A percentile compares a stretch with the other conserved stretches of the same genome.
Conservation (phyloP, 2,329 filamentous ascomycete species). For the Aaosphaeria arxii region DNA sequence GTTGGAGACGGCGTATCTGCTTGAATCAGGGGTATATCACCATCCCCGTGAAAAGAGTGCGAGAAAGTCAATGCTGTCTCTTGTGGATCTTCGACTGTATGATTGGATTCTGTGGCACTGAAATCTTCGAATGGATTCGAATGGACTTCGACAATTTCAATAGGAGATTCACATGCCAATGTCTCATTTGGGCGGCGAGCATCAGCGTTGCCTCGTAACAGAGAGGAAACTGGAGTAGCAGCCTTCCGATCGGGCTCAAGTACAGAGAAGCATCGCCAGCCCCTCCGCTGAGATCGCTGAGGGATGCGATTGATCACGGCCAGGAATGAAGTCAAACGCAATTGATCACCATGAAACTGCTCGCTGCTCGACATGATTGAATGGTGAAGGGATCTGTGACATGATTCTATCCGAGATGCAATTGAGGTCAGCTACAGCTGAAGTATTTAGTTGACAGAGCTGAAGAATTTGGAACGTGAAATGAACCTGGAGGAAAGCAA, state of each 20-base stretch:
- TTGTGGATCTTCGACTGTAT: neutral
- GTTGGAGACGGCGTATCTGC: too few species aligned
- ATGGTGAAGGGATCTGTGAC: neutral
- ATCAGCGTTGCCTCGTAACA: neutral
- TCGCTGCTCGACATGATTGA: constrained; percentile 16
- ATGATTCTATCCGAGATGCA: neutral
- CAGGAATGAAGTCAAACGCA: constrained; percentile 24
- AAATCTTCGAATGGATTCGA: neutral
- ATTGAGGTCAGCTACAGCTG: neutral
- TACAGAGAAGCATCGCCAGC: constrained; percentile 1
- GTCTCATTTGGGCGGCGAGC: neutral
- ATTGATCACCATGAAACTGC: constrained; percentile 20
- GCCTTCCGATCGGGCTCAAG: neutral
- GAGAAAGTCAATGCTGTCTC: neutral
- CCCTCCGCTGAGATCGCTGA: constrained; percentile 20
- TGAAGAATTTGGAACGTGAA: neutral
- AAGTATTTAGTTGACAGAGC: neutral
- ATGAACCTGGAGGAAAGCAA: neutral
- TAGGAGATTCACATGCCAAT: neutral
- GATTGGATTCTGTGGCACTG: neutral
- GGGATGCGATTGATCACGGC: constrained; percentile 20
- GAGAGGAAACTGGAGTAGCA: too few species aligned
- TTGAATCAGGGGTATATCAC: too few species aligned
- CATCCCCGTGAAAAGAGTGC: neutral
- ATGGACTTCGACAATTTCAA: neutral